A percentile compares a stretch with the other conserved stretches of the same genome.
Evolutionary conservation across 73 alveolate genomes (phyloP).

Genomic region (Tetrahymena borealis): DNA sequence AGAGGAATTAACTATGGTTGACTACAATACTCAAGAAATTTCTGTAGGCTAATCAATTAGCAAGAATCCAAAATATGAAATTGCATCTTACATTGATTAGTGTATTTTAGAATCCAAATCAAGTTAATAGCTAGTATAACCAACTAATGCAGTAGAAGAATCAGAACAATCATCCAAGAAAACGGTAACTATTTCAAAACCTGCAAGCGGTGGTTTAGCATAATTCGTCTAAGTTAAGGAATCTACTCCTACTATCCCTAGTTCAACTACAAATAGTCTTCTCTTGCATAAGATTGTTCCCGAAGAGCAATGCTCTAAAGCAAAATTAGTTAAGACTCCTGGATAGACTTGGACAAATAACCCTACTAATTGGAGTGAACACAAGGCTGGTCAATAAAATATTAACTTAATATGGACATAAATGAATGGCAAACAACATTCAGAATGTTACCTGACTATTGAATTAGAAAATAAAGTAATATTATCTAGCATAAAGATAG

Average conservation of each 20-base stretch:
- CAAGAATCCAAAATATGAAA: neutral
- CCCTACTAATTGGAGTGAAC: neutral
- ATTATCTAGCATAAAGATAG: conserved; percentile 8
- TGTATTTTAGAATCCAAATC: neutral
- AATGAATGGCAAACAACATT: neutral
- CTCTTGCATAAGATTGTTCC: neutral
- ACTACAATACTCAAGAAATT: neutral
- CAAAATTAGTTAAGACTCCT: neutral
- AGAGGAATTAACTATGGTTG: neutral
- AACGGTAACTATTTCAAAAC: neutral
- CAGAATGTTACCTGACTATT: neutral
- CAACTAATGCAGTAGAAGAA: neutral
- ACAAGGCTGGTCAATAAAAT: neutral
- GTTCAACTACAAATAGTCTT: neutral
- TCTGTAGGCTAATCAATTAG: neutral
- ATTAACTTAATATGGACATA: neutral
- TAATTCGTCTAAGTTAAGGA: neutral
- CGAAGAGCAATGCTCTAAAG: neutral
- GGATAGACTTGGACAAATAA: neutral
- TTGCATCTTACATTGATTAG: neutral
- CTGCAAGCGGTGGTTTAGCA: no score
- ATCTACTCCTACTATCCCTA: neutral
- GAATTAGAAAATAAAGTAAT: neutral
- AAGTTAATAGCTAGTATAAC: neutral
- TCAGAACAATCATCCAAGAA: neutral